Evolutionary conservation across 805 yeast species (phyloP).

Genomic region (Zygoascus biomembranicola): DNA sequence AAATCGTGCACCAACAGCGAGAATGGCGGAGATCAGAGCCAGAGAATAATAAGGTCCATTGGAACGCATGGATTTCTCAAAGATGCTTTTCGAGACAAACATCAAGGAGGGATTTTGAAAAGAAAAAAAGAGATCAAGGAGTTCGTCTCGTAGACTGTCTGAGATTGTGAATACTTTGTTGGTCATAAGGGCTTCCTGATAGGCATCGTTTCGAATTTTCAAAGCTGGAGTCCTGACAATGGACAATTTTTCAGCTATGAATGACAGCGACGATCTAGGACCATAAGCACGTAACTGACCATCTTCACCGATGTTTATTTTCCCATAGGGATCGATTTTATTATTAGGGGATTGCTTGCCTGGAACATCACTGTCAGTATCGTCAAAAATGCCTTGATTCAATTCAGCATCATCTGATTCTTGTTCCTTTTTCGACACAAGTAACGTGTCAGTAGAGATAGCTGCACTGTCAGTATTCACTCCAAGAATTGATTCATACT

Average conservation of each 20-base stretch:
- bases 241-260: constrained; percentile 1
- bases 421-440: neutral
- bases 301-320: constrained; percentile 11
- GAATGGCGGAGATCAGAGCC: constrained; percentile 14
- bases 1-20: constrained; percentile 16
- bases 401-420: neutral
- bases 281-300: constrained; percentile 10
- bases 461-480: neutral
- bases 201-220: constrained; percentile 2
- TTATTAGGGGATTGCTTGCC: neutral
- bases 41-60: constrained; percentile 7
- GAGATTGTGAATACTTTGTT: constrained; percentile 6
- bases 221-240: constrained; percentile 1
- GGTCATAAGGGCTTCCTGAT: neutral
- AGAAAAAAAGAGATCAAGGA: constrained; percentile 10
- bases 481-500: neutral
- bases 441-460: neutral
- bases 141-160: constrained; percentile 2
- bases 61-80: constrained; percentile 4
- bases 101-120: constrained; percentile 11
- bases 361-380: neutral
- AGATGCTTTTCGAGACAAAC: constrained; percentile 8
- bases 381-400: neutral
- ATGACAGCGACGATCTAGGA: constrained; percentile 10
- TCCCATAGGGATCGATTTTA: constrained; percentile 5